These are phyloP conservation scores for Panicum hallii DNA, from an alignment of 202 grass and related monocot species.

Conservation along the genomic window DNA sequence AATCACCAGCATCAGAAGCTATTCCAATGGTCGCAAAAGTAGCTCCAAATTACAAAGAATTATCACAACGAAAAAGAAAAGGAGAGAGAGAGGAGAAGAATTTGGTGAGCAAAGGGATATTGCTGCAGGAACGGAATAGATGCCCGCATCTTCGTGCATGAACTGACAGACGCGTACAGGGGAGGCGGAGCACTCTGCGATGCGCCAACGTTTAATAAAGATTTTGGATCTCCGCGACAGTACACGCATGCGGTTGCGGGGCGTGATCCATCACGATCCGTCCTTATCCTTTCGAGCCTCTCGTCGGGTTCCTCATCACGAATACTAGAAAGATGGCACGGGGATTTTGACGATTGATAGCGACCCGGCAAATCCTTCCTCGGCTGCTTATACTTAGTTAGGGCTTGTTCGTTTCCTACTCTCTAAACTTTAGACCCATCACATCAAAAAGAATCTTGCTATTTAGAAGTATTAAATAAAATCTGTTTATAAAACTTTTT, in stretches of 20 bases:
- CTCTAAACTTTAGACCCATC: too few species aligned
- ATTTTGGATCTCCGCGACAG: slow-evolving; percentile 28
- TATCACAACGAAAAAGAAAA: not conserved
- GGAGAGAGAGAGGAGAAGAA: not conserved
- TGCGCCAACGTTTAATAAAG: slow-evolving; percentile 8
- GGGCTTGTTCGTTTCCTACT: too few species aligned
- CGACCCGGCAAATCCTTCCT: not conserved
- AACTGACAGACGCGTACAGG: slow-evolving; percentile 36
- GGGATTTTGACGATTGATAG: not conserved
- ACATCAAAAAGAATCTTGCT: too few species aligned
- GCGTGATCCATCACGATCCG: not conserved
- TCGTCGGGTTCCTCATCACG: not conserved
- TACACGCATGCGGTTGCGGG: slow-evolving; percentile 12
- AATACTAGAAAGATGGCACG: slow-evolving; percentile 15
- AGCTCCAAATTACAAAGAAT: too few species aligned
- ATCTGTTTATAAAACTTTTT: too few species aligned
- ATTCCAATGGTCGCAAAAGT: not conserved
- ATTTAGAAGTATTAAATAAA: too few species aligned
- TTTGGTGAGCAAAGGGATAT: not conserved
- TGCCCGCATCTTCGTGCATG: slow-evolving; percentile 18
- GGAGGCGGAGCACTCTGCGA: slow-evolving; percentile 17
- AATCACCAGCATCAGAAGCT: not conserved
- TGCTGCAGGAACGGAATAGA: slow-evolving; percentile 11
- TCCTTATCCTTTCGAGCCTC: slow-evolving; percentile 41
- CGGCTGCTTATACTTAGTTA: too few species aligned